Base-by-base conservation (phyloP, 176 grass and related monocot species). In the Hordeum marinum region DNA sequence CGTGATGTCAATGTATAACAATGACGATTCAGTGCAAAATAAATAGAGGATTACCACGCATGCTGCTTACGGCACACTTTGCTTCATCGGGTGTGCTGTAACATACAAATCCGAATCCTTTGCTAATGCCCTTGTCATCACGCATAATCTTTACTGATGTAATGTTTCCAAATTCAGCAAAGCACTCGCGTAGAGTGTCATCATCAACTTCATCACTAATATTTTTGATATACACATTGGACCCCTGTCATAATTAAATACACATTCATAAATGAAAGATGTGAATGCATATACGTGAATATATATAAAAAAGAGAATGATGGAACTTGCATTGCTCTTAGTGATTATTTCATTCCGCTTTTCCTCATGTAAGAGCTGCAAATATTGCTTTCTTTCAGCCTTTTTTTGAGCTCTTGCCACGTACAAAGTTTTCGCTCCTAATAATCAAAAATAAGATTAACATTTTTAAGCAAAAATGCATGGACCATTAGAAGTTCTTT, bases 41-140 rank as follows among this genome's bases (percentile, higher is more conserved):
- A 48, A 71, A 71, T 9, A 88, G 18, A 26, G 11, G 41, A 82
- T 84, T 92, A 98, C 96, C 91, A 43, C 81, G 89, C 80, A 98
- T 89, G 58, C 17, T 94, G 39, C 45, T 81, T 36, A 98, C 86
- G 9, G 90, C 93, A 63, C 77, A 80, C 26, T 89, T 84, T 61
- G 96, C 96, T 87, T 96, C 96, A 62, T 96, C 96, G 0, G 91
- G 90, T 48, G 73, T 90, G 75, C 58, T 89, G 18, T 80, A 98
- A 69, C 96, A 98, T 39, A 98, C 93, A 41, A 98, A 98, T 0
- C 96, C 96, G 48, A 95, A 98, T 21, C 96, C 91, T 87, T 92
- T 95, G 25, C 96, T 98, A 65, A 92, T 77, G 14, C 93, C 93
- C 83, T 88, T 91, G 6, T 96, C 91, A 76, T 92, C 88, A 43